Percentiles rank a stretch among this genome's conserved stretches.
Evolutionary conservation across 768 basidiomycete genomes (phyloP).

Genomic region (Suillus subalutaceus): DNA sequence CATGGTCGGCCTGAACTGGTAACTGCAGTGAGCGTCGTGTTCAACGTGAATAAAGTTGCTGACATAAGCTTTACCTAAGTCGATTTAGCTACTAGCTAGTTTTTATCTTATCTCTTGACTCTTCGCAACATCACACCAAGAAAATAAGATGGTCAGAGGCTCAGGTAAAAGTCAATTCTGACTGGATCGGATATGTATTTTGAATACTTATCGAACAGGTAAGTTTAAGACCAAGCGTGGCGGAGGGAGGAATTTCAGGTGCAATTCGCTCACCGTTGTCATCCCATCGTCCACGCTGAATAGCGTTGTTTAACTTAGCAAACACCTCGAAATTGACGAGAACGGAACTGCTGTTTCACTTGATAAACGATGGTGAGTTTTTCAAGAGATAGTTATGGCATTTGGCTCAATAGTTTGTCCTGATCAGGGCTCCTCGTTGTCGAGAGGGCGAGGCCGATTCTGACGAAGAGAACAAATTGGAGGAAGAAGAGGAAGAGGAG

Average conservation of each 20-base stretch:
- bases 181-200: too few species aligned
- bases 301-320: constrained; percentile 40
- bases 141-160: constrained; percentile 34
- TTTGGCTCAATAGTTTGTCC: background rate
- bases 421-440: constrained; percentile 38
- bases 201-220: constrained; percentile 41
- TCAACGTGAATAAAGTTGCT: constrained; percentile 2
- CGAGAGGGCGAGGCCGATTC: constrained; percentile 45
- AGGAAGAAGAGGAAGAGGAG: constrained; percentile 41
- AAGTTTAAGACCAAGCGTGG: constrained; percentile 88
- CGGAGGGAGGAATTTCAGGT: constrained; percentile 87
- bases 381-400: background rate
- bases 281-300: constrained; percentile 13
- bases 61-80: constrained; percentile 20
- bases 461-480: constrained; percentile 42
- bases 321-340: constrained; percentile 60
- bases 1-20: constrained; percentile 40
- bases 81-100: background rate
- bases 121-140: background rate
- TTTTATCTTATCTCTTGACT: constrained; percentile 21
- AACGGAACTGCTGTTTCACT: constrained; percentile 56
- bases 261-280: constrained; percentile 15
- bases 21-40: background rate
- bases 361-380: constrained; percentile 48
- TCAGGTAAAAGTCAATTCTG: constrained; percentile 21